A percentile compares a stretch with the other conserved stretches of the same genome.
These are phyloP conservation scores for Asclepias syriaca DNA, from an alignment of 257 asterid genomes.

Conservation along the genomic window DNA sequence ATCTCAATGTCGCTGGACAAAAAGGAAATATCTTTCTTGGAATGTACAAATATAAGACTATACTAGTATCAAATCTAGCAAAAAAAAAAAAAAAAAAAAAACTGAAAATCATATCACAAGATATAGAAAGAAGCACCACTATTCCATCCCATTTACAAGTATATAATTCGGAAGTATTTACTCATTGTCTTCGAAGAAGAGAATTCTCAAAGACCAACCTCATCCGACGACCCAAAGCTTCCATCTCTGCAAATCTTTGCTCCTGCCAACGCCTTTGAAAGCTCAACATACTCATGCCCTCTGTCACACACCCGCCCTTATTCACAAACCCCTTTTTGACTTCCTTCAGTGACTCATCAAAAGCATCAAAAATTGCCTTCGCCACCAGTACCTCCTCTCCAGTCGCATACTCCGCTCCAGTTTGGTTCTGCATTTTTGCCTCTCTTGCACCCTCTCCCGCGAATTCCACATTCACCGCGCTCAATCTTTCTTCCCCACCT, in stretches of 20 bases:
- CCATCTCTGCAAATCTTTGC: slow-evolving; percentile 68
- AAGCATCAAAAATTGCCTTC: slow-evolving; percentile 46
- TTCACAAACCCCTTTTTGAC: slow-evolving; percentile 27
- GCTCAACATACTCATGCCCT: slow-evolving; percentile 17
- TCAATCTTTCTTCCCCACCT: slow-evolving; percentile 33
- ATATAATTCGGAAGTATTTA: slow-evolving; percentile 5
- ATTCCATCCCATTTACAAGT: slow-evolving; percentile 18
- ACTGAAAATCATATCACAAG: no score
- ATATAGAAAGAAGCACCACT: slow-evolving; percentile 1
- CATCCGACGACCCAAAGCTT: slow-evolving; percentile 54
- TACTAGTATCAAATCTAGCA: background rate
- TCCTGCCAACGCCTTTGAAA: slow-evolving; percentile 51
- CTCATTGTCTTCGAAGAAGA: slow-evolving; percentile 37
- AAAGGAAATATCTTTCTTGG: background rate
- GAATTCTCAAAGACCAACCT: slow-evolving; percentile 65
- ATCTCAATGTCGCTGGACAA: background rate
- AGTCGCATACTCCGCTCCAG: background rate
- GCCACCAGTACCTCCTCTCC: slow-evolving; percentile 33
- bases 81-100: no score
- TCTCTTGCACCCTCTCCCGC: slow-evolving; percentile 33
- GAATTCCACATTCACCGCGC: slow-evolving; percentile 74
- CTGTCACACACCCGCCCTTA: slow-evolving; percentile 22
- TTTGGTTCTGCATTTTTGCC: slow-evolving; percentile 1
- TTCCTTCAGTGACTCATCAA: slow-evolving; percentile 59
- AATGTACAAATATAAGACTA: background rate